Conservation (phyloP, 139 green algal species). For the Nannochloris sp. region DNA sequence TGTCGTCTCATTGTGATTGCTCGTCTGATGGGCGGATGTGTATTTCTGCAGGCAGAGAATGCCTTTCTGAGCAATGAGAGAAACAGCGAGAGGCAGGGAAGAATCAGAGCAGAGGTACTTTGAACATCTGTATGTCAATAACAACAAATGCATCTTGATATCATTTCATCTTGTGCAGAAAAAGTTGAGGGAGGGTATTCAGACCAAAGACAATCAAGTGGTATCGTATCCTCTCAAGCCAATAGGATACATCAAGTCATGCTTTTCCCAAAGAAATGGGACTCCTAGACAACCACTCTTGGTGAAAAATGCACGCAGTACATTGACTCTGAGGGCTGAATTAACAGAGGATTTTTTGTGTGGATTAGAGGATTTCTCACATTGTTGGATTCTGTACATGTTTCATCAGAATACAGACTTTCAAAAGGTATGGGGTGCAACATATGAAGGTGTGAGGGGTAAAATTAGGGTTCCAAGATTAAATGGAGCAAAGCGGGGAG, state of each 20-base stretch:
- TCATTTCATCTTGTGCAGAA: background rate
- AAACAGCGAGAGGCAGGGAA: constrained; percentile 12
- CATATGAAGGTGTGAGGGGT: constrained; percentile 35
- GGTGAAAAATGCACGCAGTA: constrained; percentile 48
- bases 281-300: constrained; percentile 80
- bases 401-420: constrained; percentile 90
- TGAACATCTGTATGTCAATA: background rate
- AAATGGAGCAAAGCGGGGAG: constrained; percentile 65
- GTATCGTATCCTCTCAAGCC: constrained; percentile 39
- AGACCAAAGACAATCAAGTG: background rate
- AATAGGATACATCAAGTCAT: constrained; percentile 49
- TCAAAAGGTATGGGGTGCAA: constrained; percentile 17
- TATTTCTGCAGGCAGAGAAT: constrained; percentile 5
- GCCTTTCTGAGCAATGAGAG: constrained; percentile 15
- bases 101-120: constrained; percentile 18
- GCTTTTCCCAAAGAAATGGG: constrained; percentile 61
- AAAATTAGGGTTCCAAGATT: constrained; percentile 76
- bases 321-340: constrained; percentile 43
- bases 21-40: background rate
- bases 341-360: constrained; percentile 55
- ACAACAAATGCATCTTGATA: no score
- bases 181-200: constrained; percentile 6
- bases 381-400: constrained; percentile 89
- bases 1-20: no score
- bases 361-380: constrained; percentile 73